These are phyloP conservation scores for Boletus rubescentipes DNA, from an alignment of 768 basidiomycete genomes.

Conservation along the genomic window DNA sequence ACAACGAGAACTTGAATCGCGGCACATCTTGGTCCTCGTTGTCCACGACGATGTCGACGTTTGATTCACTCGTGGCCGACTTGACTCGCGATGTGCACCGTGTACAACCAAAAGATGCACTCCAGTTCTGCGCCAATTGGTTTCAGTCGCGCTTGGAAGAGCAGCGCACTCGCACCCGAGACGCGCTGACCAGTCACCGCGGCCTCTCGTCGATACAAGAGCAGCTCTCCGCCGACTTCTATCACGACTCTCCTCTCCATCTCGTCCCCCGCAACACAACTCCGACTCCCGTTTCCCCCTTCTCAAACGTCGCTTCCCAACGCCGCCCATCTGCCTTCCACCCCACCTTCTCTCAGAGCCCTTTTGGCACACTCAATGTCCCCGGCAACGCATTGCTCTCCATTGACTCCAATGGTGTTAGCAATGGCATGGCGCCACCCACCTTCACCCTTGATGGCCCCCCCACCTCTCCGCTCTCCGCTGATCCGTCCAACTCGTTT, in stretches of 20 bases:
- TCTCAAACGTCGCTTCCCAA: slow-evolving; percentile 47
- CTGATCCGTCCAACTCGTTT: slow-evolving; percentile 45
- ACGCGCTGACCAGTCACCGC: slow-evolving; percentile 51
- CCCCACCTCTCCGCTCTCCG: slow-evolving; percentile 60
- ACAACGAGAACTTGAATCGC: slow-evolving; percentile 10
- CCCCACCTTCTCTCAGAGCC: slow-evolving; percentile 54
- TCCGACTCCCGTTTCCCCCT: slow-evolving; percentile 52
- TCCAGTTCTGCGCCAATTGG: slow-evolving; percentile 94
- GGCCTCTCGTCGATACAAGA: slow-evolving; percentile 48
- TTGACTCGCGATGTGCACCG: slow-evolving; percentile 83
- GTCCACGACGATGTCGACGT: slow-evolving; percentile 55
- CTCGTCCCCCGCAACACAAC: slow-evolving; percentile 32
- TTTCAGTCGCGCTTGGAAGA: slow-evolving; percentile 87
- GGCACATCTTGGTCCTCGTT: slow-evolving; percentile 1
- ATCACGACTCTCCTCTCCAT: slow-evolving; percentile 48
- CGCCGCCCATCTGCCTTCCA: slow-evolving; percentile 56
- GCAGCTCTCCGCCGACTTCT: slow-evolving; percentile 57
- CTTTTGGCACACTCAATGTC: slow-evolving; percentile 78
- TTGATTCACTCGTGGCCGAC: slow-evolving; percentile 79
- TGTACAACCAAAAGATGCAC: slow-evolving; percentile 84
- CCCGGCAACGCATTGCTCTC: slow-evolving; percentile 77
- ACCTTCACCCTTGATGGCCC: slow-evolving; percentile 60
- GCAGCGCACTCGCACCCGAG: slow-evolving; percentile 72
- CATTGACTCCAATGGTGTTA: slow-evolving; percentile 37
- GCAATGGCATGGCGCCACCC: slow-evolving; percentile 42